A percentile compares a stretch with the other conserved stretches of the same genome.
Conservation (phyloP, 2,329 filamentous ascomycete species). For the Ascochyta pisi region DNA sequence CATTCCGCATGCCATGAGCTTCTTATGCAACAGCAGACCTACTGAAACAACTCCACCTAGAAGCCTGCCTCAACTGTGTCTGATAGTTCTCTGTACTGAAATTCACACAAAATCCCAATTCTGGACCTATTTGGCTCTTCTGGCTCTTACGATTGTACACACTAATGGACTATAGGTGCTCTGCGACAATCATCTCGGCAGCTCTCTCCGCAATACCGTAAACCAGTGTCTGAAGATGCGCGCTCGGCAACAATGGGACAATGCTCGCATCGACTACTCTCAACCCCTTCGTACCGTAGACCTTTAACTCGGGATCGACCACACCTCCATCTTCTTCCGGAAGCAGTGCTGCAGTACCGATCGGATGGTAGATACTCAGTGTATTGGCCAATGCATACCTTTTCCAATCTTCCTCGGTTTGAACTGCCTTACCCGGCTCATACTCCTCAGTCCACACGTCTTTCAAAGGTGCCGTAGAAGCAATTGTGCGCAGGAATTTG, state of each 20-base stretch:
- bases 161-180: not conserved
- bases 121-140: no score
- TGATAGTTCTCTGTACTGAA: no score
- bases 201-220: slow-evolving; percentile 41
- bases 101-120: no score
- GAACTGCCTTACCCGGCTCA: slow-evolving; percentile 34
- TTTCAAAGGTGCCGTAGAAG: slow-evolving; percentile 34
- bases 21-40: no score
- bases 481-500: slow-evolving; percentile 38
- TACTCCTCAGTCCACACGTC: slow-evolving; percentile 41
- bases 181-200: slow-evolving; percentile 28
- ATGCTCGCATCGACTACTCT: slow-evolving; percentile 42
- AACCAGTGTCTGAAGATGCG: slow-evolving; percentile 37
- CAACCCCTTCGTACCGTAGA: slow-evolving; percentile 30
- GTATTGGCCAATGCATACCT: slow-evolving; percentile 26
- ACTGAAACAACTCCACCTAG: no score
- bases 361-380: slow-evolving; percentile 41
- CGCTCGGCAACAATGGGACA: slow-evolving; percentile 34
- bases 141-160: no score
- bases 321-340: slow-evolving; percentile 34
- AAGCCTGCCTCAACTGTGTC: no score
- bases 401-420: slow-evolving; percentile 38
- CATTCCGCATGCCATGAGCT: no score
- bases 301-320: slow-evolving; percentile 28
- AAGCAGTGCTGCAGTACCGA: slow-evolving; percentile 47